Evolutionary conservation across 129 eudicot genomes (phyloP), one percentile per base, ranked within the genome.

Genomic region (Pseudognaphalium luteoalbum): DNA sequence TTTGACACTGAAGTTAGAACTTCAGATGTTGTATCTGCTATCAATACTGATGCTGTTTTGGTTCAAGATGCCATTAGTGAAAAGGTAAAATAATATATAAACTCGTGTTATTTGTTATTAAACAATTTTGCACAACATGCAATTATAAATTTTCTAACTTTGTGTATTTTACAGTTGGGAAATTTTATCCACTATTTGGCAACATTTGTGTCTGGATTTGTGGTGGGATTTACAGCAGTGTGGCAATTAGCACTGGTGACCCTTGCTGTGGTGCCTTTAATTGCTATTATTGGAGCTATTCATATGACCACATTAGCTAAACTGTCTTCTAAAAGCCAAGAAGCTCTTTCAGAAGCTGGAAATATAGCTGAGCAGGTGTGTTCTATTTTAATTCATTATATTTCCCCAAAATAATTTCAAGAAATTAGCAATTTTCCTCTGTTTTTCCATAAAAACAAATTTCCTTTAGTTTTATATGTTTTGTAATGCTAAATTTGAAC

Each of bases 31-130:
- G 99, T 94, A 64, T 87, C 58, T 78, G 99, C 97, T 39, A 91
- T 94, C 63, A 94, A 89, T 85, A 91, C 99, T 57, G 99, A 94
- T 79, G 99, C 99, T 34, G 96, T 91, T 11, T 85, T 94, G 85
- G 97, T 94, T 79, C 99, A 94, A 84, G 99, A 94, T 82, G 99
- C 99, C 82, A 94, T 94, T 63, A 94, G 99, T 85, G 99, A 94
- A 81, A 94, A 94, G 99, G 99, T 94, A 66, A 64, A 14, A 8
- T 50, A 32, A 47, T 60, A 7, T 35, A 63, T 69, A 30, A 20
- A 62, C 6, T 73, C 25, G 33, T 76, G 64, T 56, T 81, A 19
- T 73, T 41, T 76, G 64, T 56, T 81, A 19, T 73, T 77, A 61
- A 75, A 50, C 75, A 66, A 67, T 39, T 14, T 21, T 28, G 50